These are phyloP conservation scores for Penicillium canescens DNA, from an alignment of 495 filamentous ascomycete species.

Conservation along the genomic window DNA sequence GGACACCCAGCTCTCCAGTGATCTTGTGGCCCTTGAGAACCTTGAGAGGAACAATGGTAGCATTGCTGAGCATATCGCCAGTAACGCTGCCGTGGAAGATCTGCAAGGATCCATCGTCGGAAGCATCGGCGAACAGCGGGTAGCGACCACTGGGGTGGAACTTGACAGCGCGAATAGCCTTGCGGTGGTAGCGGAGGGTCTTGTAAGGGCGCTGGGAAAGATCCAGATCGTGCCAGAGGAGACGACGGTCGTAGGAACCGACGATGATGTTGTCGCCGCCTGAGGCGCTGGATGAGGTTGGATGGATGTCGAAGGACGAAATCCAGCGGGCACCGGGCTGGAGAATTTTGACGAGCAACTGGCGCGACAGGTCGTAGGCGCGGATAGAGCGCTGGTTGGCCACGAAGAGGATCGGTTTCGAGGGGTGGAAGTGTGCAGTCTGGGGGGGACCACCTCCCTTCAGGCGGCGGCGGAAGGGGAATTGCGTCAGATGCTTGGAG, in stretches of 20 bases:
- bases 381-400: slow-evolving; percentile 91
- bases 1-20: slow-evolving; percentile 76
- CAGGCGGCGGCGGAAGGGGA: slow-evolving; percentile 77
- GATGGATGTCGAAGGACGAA: slow-evolving; percentile 88
- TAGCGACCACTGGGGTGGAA: slow-evolving; percentile 78
- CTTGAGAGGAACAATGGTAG: slow-evolving; percentile 93
- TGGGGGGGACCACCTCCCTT: slow-evolving; percentile 83
- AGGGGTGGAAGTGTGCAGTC: slow-evolving; percentile 90
- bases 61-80: slow-evolving; percentile 90
- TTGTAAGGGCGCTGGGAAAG: slow-evolving; percentile 89
- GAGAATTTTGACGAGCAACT: slow-evolving; percentile 85
- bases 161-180: slow-evolving; percentile 83
- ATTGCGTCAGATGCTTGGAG: slow-evolving; percentile 90
- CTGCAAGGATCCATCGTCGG: slow-evolving; percentile 90
- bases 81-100: slow-evolving; percentile 97
- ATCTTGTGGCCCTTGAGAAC: slow-evolving; percentile 84
- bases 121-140: slow-evolving; percentile 89
- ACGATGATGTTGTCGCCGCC: slow-evolving; percentile 92
- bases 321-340: slow-evolving; percentile 96
- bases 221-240: slow-evolving; percentile 97
- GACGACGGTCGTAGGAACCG: slow-evolving; percentile 87
- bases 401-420: slow-evolving; percentile 89
- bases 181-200: slow-evolving; percentile 87
- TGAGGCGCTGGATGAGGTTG: slow-evolving; percentile 50
- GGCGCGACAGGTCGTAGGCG: slow-evolving; percentile 85